phyloP scores from a whole-genome alignment of 108 stramenopile genomes.

The Pseudonitzschia delicatissima region DNA sequence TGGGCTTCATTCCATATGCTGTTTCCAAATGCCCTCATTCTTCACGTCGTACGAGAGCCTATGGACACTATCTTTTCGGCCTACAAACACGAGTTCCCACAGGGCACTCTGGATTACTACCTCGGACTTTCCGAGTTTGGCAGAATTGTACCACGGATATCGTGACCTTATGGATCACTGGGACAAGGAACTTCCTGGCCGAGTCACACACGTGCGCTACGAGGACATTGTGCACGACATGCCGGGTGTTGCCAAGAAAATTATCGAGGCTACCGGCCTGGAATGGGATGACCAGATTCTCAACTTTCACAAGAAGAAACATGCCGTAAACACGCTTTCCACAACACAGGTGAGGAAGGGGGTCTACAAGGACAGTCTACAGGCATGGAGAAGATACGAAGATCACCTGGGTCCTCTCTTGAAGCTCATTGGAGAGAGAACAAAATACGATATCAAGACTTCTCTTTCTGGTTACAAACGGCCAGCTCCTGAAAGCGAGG shows the following conservation, averaged over 20 bases:
- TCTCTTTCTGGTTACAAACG: conserved; percentile 44
- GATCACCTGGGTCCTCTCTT: conserved; percentile 27
- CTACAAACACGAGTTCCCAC: conserved; percentile 81
- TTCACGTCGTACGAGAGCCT: conserved; percentile 79
- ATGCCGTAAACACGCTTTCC: conserved; percentile 85
- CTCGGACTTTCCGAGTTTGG: conserved; percentile 55
- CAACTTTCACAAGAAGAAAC: conserved; percentile 86
- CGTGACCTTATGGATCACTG: conserved; percentile 84
- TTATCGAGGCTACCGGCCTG: conserved; percentile 47
- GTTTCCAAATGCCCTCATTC: conserved; percentile 82
- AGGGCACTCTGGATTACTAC: conserved; percentile 81
- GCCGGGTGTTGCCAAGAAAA: conserved; percentile 51
- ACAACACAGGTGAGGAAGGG: conserved; percentile 82
- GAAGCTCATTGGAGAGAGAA: conserved; percentile 46
- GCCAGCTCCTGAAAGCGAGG: not conserved
- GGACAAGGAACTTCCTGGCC: conserved; percentile 72
- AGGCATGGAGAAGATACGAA: conserved; percentile 73
- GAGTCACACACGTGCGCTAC: conserved; percentile 80
- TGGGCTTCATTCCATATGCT: conserved; percentile 90
- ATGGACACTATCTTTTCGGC: conserved; percentile 84
- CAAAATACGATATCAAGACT: conserved; percentile 48
- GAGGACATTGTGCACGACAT: conserved; percentile 83
- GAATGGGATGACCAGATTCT: conserved; percentile 70
- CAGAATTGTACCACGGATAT: conserved; percentile 69
- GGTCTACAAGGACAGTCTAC: conserved; percentile 74